Evolutionary conservation across 2,329 filamentous ascomycete species (phyloP).

Genomic region (Conoideocrella luteorostrata): DNA sequence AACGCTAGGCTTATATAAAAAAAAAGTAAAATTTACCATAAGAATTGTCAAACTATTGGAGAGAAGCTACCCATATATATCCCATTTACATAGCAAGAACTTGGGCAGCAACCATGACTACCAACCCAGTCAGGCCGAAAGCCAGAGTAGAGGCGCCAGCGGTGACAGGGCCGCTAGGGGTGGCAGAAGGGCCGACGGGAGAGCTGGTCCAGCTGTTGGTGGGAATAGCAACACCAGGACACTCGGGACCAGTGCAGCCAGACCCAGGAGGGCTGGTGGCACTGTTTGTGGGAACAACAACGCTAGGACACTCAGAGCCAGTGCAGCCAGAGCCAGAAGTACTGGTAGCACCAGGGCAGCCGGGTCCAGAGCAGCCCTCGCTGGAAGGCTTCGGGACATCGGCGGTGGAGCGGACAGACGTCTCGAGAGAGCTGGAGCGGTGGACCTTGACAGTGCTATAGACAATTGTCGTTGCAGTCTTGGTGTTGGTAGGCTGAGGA

Average conservation of each 20-base stretch:
- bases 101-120: slow-evolving; percentile 21
- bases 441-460: slow-evolving; percentile 3
- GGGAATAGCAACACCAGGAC: slow-evolving; percentile 15
- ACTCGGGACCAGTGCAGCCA: slow-evolving; percentile 8
- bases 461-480: slow-evolving; percentile 6
- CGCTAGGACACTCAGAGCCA: no score
- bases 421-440: slow-evolving; percentile 11
- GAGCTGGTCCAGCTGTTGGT: slow-evolving; percentile 11
- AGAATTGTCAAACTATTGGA: background rate
- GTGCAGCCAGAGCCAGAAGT: background rate
- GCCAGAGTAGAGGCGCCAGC: slow-evolving; percentile 36
- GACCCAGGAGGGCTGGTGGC: no score
- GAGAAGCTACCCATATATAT: background rate
- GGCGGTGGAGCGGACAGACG: slow-evolving; percentile 13
- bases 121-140: slow-evolving; percentile 19
- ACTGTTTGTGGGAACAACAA: no score
- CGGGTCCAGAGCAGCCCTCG: slow-evolving; percentile 19
- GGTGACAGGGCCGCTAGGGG: slow-evolving; percentile 32
- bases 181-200: slow-evolving; percentile 9
- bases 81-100: slow-evolving; percentile 20
- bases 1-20: no score
- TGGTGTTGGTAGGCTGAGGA: background rate
- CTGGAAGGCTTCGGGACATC: slow-evolving; percentile 16
- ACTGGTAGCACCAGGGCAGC: slow-evolving; percentile 13
- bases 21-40: background rate